Evolutionary conservation across 768 basidiomycete species (phyloP), one percentile per base, ranked within the genome.

Genomic region (Fomitopsis serialis): DNA sequence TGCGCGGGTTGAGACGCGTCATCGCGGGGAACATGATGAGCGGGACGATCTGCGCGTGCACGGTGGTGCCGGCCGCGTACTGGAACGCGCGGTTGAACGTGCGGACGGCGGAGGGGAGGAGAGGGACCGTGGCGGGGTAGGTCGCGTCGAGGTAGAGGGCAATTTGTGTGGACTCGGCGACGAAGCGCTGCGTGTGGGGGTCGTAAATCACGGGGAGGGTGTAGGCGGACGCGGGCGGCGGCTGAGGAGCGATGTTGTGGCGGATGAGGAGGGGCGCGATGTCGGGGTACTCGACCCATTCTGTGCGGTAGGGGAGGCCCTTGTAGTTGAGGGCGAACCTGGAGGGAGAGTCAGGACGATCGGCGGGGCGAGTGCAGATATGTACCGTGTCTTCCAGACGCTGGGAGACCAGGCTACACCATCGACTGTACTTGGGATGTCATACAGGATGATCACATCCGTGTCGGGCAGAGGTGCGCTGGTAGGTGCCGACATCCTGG

Each of bases 221-320:
- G 56, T 66, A 68, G 1, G 48, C 42, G 22, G 58, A 57, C 29
- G 61, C 53, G 24, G 65, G 64, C n/a, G 46, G 62, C 15, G 37
- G 42, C 0, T 72, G 75, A 11, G 77, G 70, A 1, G 60, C 51
- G 1, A 74, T 71, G 1, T 73, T 72, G 21, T 74, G 53, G 50
- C 72, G 65, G 51, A 68, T 68, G 61, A 64, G 63, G 44, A 64
- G 58, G 0, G 48, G 24, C 48, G 65, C 72, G 48, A 84, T 76
- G 49, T 82, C 77, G 2, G 75, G 75, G 55, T 72, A 78, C 53
- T 81, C 79, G 50, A 82, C 61, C 74, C 76, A 79, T 43, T 74
- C 70, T 3, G 79, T 80, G 58, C 68, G 72, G 65, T 76, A 76
- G 1, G 73, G 61, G 22, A 75, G 44, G 23, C 63, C 62, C 57